These are phyloP conservation scores for Aciculosporium take DNA, from an alignment of 2,329 filamentous ascomycete genomes.

Conservation along the genomic window DNA sequence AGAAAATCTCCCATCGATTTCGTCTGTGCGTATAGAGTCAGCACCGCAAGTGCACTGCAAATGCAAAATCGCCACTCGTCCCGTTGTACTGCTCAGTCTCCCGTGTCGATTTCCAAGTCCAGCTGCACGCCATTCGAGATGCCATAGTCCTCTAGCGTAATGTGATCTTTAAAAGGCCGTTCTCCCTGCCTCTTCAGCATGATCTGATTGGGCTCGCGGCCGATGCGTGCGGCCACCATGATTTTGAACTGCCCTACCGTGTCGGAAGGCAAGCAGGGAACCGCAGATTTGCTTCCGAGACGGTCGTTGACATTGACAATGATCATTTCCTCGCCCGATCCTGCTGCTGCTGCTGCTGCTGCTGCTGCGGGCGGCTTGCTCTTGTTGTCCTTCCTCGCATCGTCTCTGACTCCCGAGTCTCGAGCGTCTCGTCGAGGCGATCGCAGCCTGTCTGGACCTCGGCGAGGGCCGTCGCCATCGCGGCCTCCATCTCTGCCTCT, in stretches of 20 bases:
- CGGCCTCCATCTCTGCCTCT: slow-evolving; percentile 11
- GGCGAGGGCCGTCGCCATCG: slow-evolving; percentile 13
- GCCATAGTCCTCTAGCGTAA: slow-evolving; percentile 85
- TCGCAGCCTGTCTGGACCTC: slow-evolving; percentile 7
- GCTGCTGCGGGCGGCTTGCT: slow-evolving; percentile 13
- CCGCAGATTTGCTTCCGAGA: slow-evolving; percentile 88
- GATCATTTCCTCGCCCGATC: slow-evolving; percentile 64
- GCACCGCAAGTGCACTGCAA: neutral
- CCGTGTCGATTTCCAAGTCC: slow-evolving; percentile 47
- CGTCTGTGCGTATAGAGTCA: neutral
- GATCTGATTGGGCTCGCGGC: slow-evolving; percentile 80
- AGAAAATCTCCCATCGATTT: no score
- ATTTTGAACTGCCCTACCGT: slow-evolving; percentile 78
- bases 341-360: slow-evolving; percentile 15
- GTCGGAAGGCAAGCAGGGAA: slow-evolving; percentile 78
- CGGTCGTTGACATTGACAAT: slow-evolving; percentile 88
- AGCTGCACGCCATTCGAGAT: slow-evolving; percentile 75
- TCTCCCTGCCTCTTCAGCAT: slow-evolving; percentile 85
- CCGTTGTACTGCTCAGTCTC: slow-evolving; percentile 28
- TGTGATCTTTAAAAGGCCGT: slow-evolving; percentile 80
- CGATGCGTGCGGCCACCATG: slow-evolving; percentile 79
- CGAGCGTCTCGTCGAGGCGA: slow-evolving; percentile 13
- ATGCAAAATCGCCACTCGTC: neutral
- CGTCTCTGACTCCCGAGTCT: slow-evolving; percentile 20
- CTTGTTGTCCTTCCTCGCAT: slow-evolving; percentile 21